A percentile compares a stretch with the other conserved stretches of the same genome.
Conservation (phyloP, 768 basidiomycete genomes). For the Pisolithus orientalis region DNA sequence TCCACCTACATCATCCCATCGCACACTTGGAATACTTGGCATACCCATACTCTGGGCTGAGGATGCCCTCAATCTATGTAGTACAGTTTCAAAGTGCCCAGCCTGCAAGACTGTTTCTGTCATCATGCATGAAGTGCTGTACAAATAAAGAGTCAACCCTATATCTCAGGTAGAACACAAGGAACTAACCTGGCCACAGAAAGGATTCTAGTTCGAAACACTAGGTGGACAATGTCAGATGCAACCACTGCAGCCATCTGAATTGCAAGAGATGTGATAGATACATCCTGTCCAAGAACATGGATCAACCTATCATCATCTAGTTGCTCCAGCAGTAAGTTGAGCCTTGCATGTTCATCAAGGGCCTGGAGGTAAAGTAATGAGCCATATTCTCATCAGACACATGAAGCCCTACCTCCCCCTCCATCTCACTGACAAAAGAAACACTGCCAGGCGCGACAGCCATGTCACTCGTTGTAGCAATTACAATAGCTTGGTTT, state of each 20-base stretch:
- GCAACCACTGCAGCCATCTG: slow-evolving; percentile 91
- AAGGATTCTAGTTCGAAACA: slow-evolving; percentile 48
- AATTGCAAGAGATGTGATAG: slow-evolving; percentile 60
- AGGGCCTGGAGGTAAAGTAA: slow-evolving; percentile 52
- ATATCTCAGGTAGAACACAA: background rate
- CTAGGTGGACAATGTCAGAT: slow-evolving; percentile 69
- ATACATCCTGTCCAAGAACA: slow-evolving; percentile 68
- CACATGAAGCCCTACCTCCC: slow-evolving; percentile 47
- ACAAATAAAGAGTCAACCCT: background rate
- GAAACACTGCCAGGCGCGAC: slow-evolving; percentile 57
- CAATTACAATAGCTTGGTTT: slow-evolving; percentile 72
- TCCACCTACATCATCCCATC: slow-evolving; percentile 98
- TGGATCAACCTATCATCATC: slow-evolving; percentile 28
- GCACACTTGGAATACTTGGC: slow-evolving; percentile 90
- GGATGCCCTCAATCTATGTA: slow-evolving; percentile 63
- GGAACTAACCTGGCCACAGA: slow-evolving; percentile 28
- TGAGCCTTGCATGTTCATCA: slow-evolving; percentile 64
- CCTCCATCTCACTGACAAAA: slow-evolving; percentile 81
- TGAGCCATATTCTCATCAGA: background rate
- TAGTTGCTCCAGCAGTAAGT: slow-evolving; percentile 42
- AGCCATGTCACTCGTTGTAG: slow-evolving; percentile 63
- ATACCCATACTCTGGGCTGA: slow-evolving; percentile 95
- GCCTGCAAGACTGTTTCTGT: slow-evolving; percentile 23
- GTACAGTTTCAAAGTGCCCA: slow-evolving; percentile 66
- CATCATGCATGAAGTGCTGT: background rate